Conservation (phyloP, 2,329 filamentous ascomycete genomes). For the Beauveria sp. region DNA sequence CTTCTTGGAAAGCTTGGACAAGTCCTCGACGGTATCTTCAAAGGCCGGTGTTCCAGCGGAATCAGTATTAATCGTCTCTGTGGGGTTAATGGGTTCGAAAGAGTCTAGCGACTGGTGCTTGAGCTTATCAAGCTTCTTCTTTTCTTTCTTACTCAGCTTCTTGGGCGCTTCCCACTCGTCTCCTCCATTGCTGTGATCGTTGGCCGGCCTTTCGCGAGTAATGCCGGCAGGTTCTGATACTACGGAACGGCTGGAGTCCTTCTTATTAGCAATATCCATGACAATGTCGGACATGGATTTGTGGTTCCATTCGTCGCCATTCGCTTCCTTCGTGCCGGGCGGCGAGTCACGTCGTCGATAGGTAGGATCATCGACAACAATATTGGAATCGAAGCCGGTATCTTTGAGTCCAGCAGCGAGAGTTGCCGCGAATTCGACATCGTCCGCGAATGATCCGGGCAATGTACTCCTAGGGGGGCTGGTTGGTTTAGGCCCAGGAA, state of each 20-base stretch:
- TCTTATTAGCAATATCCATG: slow-evolving; percentile 32
- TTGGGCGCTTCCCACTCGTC: slow-evolving; percentile 20
- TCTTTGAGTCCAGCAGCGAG: slow-evolving; percentile 60
- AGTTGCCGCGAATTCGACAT: slow-evolving; percentile 62
- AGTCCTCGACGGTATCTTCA: slow-evolving; percentile 19
- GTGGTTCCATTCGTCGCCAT: slow-evolving; percentile 35
- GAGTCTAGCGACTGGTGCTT: slow-evolving; percentile 26
- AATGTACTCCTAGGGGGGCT: slow-evolving; percentile 43
- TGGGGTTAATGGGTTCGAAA: slow-evolving; percentile 9
- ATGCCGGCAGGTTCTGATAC: slow-evolving; percentile 34
- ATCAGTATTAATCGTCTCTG: slow-evolving; percentile 7
- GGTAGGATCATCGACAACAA: slow-evolving; percentile 58
- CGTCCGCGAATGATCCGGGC: slow-evolving; percentile 59
- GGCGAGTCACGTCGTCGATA: slow-evolving; percentile 59
- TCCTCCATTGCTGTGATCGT: slow-evolving; percentile 14
- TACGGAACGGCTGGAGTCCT: slow-evolving; percentile 16
- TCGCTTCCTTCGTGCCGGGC: slow-evolving; percentile 46
- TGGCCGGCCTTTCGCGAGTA: slow-evolving; percentile 33
- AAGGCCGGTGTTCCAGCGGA: slow-evolving; percentile 11
- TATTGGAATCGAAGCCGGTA: slow-evolving; percentile 63
- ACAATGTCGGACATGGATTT: slow-evolving; percentile 42
- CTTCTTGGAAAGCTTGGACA: slow-evolving; percentile 24
- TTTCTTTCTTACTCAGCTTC: slow-evolving; percentile 41
- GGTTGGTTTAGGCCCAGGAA: slow-evolving; percentile 50
- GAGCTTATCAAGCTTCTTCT: slow-evolving; percentile 39